These are phyloP conservation scores for Paecilomyces sp. DNA, from an alignment of 2,329 filamentous ascomycete genomes.

Conservation along the genomic window DNA sequence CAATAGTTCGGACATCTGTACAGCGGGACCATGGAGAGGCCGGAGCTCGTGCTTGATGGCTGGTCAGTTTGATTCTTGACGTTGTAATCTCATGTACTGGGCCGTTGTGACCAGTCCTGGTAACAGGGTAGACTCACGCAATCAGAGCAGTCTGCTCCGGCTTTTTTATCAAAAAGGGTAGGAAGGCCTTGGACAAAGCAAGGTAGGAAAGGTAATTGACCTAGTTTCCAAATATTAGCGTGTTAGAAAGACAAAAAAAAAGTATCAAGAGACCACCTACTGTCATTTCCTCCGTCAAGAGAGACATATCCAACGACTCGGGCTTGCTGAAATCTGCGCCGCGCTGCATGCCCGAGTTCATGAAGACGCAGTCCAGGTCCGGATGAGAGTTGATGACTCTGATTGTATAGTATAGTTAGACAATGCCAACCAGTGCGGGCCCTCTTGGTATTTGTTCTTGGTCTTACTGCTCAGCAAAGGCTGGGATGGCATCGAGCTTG, in stretches of 20 bases:
- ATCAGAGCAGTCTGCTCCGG: conserved; percentile 35
- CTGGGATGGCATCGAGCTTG: conserved; percentile 37
- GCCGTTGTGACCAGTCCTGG: neutral
- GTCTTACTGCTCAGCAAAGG: conserved; percentile 1
- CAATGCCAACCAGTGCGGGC: neutral
- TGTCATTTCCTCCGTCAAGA: conserved; percentile 39
- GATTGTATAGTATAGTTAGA: neutral
- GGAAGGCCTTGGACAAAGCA: conserved; percentile 43
- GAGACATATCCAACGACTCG: conserved; percentile 37
- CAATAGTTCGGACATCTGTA: conserved; percentile 46
- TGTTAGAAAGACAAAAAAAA: too few relatives aligned
- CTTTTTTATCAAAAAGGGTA: conserved; percentile 43
- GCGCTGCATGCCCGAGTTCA: conserved; percentile 49
- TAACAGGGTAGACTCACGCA: conserved; percentile 14
- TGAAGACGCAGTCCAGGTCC: conserved; percentile 46
- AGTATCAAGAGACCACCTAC: neutral
- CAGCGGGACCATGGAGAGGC: conserved; percentile 44
- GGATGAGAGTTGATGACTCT: conserved; percentile 36
- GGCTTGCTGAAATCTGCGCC: conserved; percentile 44
- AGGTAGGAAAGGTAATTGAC: conserved; percentile 47
- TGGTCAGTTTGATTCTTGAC: neutral
- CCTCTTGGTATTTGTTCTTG: neutral
- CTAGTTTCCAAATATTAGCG: neutral
- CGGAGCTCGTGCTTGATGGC: conserved; percentile 37
- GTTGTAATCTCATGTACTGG: neutral